phyloP scores from a whole-genome alignment of 1,284 basidiomycete genomes.

The Phylloporus gajari region DNA sequence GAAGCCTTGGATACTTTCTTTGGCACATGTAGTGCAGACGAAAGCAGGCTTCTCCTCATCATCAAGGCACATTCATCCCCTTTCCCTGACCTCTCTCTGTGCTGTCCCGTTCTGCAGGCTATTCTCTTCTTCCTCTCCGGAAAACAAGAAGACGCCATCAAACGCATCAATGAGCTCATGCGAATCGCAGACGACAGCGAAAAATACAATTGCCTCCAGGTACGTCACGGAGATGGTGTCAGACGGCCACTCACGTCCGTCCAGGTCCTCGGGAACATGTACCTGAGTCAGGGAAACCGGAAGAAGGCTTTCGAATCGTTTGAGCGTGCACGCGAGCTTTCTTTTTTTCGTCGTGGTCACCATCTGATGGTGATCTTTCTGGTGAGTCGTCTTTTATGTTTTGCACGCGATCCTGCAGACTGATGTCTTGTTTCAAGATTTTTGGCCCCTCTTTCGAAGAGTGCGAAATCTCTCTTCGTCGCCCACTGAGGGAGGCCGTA shows the following conservation, averaged over 20 bases:
- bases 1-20: neutral
- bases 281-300: neutral
- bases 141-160: conserved; percentile 16
- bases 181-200: neutral
- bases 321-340: neutral
- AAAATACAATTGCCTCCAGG: conserved; percentile 8
- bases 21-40: neutral
- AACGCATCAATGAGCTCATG: conserved; percentile 15
- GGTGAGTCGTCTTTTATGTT: too few species aligned
- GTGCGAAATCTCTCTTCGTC: neutral
- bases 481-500: neutral
- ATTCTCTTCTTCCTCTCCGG: conserved; percentile 21
- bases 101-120: conserved; percentile 15
- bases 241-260: neutral
- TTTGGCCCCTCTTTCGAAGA: conserved; percentile 1
- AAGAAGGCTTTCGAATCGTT: neutral
- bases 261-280: neutral
- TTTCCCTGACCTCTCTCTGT: conserved; percentile 12
- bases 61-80: neutral
- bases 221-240: neutral
- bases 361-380: neutral
- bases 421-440: neutral
- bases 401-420: neutral
- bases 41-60: neutral
- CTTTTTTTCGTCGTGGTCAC: neutral